A percentile compares a stretch with the other conserved stretches of the same genome.
phyloP scores from a whole-genome alignment of 2,329 filamentous ascomycete species.

The Leptographium wingfieldii region DNA sequence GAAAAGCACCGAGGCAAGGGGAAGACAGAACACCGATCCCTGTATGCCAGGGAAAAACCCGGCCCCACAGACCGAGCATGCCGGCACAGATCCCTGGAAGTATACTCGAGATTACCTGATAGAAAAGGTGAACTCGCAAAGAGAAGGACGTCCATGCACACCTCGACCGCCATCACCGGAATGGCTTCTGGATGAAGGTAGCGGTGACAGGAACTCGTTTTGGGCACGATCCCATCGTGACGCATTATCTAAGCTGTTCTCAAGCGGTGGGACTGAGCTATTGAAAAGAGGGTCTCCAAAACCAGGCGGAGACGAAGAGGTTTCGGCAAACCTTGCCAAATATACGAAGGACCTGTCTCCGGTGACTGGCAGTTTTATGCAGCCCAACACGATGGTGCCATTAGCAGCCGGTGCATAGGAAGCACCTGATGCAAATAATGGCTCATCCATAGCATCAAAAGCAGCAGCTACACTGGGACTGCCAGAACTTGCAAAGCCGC shows the following conservation, averaged over 20 bases:
- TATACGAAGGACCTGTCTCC: neutral
- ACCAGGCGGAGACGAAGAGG: neutral
- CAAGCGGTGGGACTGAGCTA: neutral
- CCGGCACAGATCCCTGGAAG: slow-evolving; percentile 7
- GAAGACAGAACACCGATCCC: neutral
- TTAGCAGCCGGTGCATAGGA: slow-evolving; percentile 3
- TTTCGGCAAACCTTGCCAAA: neutral
- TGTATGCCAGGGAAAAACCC: neutral
- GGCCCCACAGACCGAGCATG: too few species aligned
- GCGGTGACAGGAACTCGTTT: neutral
- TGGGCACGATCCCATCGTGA: neutral
- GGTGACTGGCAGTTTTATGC: neutral
- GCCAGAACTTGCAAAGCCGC: neutral
- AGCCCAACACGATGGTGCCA: neutral
- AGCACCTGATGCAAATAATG: neutral
- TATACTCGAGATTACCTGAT: slow-evolving; percentile 10
- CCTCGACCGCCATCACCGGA: slow-evolving; percentile 4
- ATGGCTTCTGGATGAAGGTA: slow-evolving; percentile 1
- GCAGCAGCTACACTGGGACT: neutral
- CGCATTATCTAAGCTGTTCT: neutral
- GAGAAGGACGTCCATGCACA: slow-evolving; percentile 6
- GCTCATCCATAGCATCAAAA: neutral
- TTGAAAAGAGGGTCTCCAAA: neutral
- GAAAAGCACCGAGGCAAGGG: neutral
- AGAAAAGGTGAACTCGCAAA: slow-evolving; percentile 8